These are phyloP conservation scores for Septoria linicola DNA, from an alignment of 2,329 filamentous ascomycete species.

Conservation along the genomic window DNA sequence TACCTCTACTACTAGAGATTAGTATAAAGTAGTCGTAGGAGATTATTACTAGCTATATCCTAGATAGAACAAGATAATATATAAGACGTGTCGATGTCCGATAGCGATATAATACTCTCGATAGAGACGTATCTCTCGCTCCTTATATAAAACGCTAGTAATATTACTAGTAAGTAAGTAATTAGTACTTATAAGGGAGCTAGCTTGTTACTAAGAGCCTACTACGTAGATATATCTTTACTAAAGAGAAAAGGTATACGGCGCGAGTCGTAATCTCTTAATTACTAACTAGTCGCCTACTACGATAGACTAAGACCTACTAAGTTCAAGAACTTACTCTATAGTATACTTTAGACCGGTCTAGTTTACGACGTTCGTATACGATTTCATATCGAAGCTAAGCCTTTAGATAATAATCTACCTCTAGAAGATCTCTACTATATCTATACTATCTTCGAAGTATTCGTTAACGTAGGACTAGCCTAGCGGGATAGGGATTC, in stretches of 20 bases:
- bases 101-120: constrained; percentile 27
- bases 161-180: constrained; percentile 9
- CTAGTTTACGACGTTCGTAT: constrained; percentile 83
- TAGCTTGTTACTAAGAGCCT: constrained; percentile 9
- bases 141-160: constrained; percentile 14
- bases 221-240: constrained; percentile 11
- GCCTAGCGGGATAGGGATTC: constrained; percentile 42
- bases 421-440: constrained; percentile 93
- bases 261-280: constrained; percentile 17
- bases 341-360: constrained; percentile 44
- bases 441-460: constrained; percentile 90
- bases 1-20: not conserved
- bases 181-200: constrained; percentile 12
- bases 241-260: constrained; percentile 30
- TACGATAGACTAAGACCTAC: constrained; percentile 32
- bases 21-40: not conserved
- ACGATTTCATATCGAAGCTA: constrained; percentile 84
- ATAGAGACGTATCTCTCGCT: constrained; percentile 17
- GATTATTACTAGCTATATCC: not conserved
- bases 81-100: constrained; percentile 32
- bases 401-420: constrained; percentile 60
- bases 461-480: constrained; percentile 77
- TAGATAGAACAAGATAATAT: constrained; percentile 18
- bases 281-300: constrained; percentile 24
- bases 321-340: constrained; percentile 41